These are phyloP conservation scores for Trichoderma pleuroti DNA, from an alignment of 2,329 filamentous ascomycete genomes.

Conservation along the genomic window DNA sequence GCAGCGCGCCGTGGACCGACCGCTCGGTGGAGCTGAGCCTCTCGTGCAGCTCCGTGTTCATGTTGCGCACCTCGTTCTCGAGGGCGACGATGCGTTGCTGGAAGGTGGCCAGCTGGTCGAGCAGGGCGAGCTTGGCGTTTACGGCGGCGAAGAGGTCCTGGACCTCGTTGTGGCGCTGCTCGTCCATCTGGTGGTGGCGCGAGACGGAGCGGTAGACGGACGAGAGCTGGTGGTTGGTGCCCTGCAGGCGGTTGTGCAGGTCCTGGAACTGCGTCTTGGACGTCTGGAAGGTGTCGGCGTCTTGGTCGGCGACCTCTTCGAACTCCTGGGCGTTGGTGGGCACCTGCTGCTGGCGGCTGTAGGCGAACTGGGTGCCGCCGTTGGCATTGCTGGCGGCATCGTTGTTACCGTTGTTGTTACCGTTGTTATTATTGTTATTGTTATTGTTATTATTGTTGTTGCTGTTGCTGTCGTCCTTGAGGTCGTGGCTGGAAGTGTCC, in stretches of 20 bases:
- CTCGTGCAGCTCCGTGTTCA: conserved; percentile 53
- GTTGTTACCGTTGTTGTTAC: conserved; percentile 44
- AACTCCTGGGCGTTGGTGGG: conserved; percentile 29
- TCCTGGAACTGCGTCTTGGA: conserved; percentile 71
- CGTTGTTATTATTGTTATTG: conserved; percentile 38
- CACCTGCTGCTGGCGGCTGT: conserved; percentile 21
- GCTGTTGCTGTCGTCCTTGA: not conserved
- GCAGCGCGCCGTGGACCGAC: conserved; percentile 50
- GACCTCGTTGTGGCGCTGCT: conserved; percentile 56
- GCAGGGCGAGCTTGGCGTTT: conserved; percentile 42
- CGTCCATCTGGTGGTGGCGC: conserved; percentile 47
- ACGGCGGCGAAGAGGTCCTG: conserved; percentile 46
- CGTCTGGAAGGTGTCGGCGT: conserved; percentile 46
- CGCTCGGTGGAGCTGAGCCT: conserved; percentile 51
- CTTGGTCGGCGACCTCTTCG: conserved; percentile 45
- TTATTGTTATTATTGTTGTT: conserved; percentile 31
- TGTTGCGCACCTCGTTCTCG: conserved; percentile 55
- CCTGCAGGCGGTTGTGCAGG: conserved; percentile 78
- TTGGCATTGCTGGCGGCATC: conserved; percentile 24
- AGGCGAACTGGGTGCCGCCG: conserved; percentile 32
- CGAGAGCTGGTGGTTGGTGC: conserved; percentile 64
- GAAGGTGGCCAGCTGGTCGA: conserved; percentile 45
- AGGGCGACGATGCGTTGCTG: conserved; percentile 49
- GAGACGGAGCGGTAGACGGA: conserved; percentile 58
- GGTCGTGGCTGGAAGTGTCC: conserved; percentile 36